Evolutionary conservation across 2,329 filamentous ascomycete species (phyloP).

Genomic region (Fusarium anthophilum): DNA sequence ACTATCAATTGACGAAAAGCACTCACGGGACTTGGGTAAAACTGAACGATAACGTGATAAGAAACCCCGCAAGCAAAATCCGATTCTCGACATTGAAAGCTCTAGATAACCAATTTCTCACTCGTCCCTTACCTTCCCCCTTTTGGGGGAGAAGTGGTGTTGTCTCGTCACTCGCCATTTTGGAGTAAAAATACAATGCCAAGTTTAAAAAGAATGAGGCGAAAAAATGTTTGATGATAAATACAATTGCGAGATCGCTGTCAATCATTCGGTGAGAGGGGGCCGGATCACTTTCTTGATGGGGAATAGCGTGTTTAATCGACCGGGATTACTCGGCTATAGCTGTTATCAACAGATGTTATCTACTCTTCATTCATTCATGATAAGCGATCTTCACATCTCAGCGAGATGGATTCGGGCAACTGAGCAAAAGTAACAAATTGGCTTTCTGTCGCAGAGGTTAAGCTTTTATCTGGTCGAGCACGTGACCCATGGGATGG

Average conservation of each 20-base stretch:
- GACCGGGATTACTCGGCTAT: conserved; percentile 26
- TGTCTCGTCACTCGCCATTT: conserved; percentile 37
- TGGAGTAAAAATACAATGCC: background rate
- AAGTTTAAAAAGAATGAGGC: background rate
- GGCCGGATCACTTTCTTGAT: conserved; percentile 6
- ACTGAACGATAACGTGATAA: conserved; percentile 63
- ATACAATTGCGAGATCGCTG: conserved; percentile 13
- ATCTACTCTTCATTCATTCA: background rate
- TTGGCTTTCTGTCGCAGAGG: background rate
- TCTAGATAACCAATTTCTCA: conserved; percentile 24
- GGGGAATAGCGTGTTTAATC: conserved; percentile 2
- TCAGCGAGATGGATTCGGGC: background rate
- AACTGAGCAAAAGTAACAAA: rapidly evolving
- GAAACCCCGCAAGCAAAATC: conserved; percentile 66
- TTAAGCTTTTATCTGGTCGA: background rate
- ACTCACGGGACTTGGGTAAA: conserved; percentile 61
- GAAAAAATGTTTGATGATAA: conserved; percentile 29
- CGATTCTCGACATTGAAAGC: conserved; percentile 52
- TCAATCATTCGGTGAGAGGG: conserved; percentile 24
- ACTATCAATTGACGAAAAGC: too few species aligned
- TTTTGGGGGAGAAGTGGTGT: conserved; percentile 37
- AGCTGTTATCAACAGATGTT: background rate
- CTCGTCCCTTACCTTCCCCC: background rate
- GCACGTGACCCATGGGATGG: background rate
- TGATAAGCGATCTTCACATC: background rate